These are phyloP conservation scores for Nitzschia inconspicua DNA, from an alignment of 108 stramenopile species.

Conservation along the genomic window DNA sequence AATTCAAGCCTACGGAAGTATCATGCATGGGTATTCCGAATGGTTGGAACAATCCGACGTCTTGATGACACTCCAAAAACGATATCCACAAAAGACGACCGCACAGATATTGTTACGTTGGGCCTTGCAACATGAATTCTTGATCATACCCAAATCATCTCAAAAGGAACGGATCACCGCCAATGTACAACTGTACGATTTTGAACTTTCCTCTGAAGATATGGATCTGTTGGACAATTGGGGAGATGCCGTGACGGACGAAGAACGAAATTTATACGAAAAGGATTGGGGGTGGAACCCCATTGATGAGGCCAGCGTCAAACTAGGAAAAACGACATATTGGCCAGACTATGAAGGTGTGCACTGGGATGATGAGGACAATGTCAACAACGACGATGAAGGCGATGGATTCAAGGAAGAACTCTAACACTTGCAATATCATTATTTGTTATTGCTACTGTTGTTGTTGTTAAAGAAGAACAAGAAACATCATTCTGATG, in stretches of 20 bases:
- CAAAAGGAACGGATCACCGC: slow-evolving; percentile 56
- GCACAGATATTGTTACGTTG: slow-evolving; percentile 65
- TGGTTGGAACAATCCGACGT: slow-evolving; percentile 5
- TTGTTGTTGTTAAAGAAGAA: too few species aligned
- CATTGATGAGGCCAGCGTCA: slow-evolving; percentile 20
- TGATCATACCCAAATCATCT: slow-evolving; percentile 65
- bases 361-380: too few species aligned
- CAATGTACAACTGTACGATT: slow-evolving; percentile 72
- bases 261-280: slow-evolving; percentile 4
- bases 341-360: too few species aligned
- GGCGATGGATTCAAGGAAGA: too few species aligned
- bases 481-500: too few species aligned
- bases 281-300: slow-evolving; percentile 27
- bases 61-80: slow-evolving; percentile 22
- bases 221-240: slow-evolving; percentile 46
- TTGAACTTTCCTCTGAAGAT: slow-evolving; percentile 41
- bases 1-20: slow-evolving; percentile 61
- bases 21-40: slow-evolving; percentile 25
- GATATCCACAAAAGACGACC: slow-evolving; percentile 48
- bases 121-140: slow-evolving; percentile 50
- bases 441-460: too few species aligned
- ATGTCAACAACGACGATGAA: too few species aligned
- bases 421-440: too few species aligned
- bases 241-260: slow-evolving; percentile 1
- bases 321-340: neutral